A percentile compares a stretch with the other conserved stretches of the same genome.
Conservation (phyloP, 768 basidiomycete species). For the Mycena maculata region DNA sequence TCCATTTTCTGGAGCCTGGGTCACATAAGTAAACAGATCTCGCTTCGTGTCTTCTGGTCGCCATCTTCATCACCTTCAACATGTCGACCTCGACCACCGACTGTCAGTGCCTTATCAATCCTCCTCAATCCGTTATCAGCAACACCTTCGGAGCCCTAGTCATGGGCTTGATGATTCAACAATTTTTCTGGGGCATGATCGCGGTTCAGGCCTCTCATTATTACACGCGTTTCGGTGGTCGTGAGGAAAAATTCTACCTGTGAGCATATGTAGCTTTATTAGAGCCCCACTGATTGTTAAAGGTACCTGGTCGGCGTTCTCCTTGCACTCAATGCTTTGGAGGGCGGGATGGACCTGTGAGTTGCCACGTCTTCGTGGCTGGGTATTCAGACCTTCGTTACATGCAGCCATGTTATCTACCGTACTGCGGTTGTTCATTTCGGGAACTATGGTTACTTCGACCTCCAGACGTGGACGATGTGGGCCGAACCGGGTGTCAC, state of each 20-base stretch:
- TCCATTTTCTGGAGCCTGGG: neutral
- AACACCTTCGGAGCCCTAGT: slow-evolving; percentile 8
- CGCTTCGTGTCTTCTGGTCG: neutral
- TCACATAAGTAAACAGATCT: neutral
- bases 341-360: neutral
- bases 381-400: neutral
- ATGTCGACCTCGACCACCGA: neutral
- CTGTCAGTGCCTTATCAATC: neutral
- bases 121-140: neutral
- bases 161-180: neutral
- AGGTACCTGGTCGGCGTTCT: neutral
- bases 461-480: slow-evolving; percentile 28
- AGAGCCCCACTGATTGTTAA: neutral
- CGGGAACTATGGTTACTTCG: slow-evolving; percentile 8
- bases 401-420: slow-evolving; percentile 2
- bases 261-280: neutral
- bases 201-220: neutral
- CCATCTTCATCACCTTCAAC: neutral
- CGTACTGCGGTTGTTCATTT: slow-evolving; percentile 6
- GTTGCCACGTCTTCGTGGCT: neutral
- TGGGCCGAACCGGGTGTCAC: slow-evolving; percentile 23
- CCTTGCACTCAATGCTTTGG: neutral
- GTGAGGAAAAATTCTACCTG: neutral
- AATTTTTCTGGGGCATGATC: neutral
- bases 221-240: neutral